A percentile compares a stretch with the other conserved stretches of the same genome.
phyloP scores from a whole-genome alignment of 2,329 filamentous ascomycete species.

The Verticillium dahliae region DNA sequence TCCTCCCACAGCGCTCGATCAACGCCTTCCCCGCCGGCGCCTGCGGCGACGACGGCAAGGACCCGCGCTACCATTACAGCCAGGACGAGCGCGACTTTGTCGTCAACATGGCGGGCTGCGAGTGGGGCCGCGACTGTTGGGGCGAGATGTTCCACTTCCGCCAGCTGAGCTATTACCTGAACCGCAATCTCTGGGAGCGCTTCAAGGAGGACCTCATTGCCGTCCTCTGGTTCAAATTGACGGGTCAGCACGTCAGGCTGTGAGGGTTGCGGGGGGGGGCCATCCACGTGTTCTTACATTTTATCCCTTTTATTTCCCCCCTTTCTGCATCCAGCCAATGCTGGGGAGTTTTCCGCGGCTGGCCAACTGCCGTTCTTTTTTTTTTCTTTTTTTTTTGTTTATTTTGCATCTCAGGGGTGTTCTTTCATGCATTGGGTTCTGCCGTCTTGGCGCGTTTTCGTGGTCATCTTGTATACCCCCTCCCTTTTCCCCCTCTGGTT shows the following conservation, averaged over 20 bases:
- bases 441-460: not conserved
- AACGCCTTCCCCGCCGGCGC: slow-evolving; percentile 92
- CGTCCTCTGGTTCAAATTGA: slow-evolving; percentile 56
- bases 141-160: slow-evolving; percentile 95
- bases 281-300: too few species aligned
- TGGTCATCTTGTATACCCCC: not conserved
- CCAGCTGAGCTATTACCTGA: slow-evolving; percentile 83
- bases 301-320: too few species aligned
- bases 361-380: not conserved
- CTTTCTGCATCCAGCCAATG: not conserved
- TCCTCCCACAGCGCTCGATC: slow-evolving; percentile 84
- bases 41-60: slow-evolving; percentile 70
- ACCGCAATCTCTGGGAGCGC: slow-evolving; percentile 73
- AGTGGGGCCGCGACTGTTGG: slow-evolving; percentile 97
- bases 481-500: not conserved
- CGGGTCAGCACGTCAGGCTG: slow-evolving; percentile 53
- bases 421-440: not conserved
- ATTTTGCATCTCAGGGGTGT: not conserved
- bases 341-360: not conserved
- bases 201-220: slow-evolving; percentile 63
- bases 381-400: too few species aligned
- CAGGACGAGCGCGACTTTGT: slow-evolving; percentile 83
- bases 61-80: slow-evolving; percentile 78
- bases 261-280: slow-evolving; percentile 15
- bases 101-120: slow-evolving; percentile 97